These are phyloP conservation scores for Volvariella surrecta DNA, from an alignment of 1,284 basidiomycete species.

Conservation along the genomic window DNA sequence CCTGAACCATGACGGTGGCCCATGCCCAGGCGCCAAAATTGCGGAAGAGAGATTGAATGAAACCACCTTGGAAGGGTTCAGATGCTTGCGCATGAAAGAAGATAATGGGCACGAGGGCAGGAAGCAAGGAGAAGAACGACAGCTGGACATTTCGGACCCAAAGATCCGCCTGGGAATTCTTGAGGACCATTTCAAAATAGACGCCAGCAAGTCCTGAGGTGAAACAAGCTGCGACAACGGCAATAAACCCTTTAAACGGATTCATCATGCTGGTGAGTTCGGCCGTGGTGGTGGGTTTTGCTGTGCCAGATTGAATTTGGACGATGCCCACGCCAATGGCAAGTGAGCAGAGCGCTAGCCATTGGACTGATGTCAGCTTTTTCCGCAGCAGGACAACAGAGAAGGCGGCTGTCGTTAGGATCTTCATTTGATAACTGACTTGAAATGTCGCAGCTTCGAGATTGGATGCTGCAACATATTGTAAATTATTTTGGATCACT, in stretches of 20 bases:
- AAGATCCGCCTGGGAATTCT: constrained; percentile 79
- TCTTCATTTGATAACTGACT: constrained; percentile 96
- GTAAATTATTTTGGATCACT: constrained; percentile 94
- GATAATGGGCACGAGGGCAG: constrained; percentile 79
- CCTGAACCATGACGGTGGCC: constrained; percentile 85
- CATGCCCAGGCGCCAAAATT: constrained; percentile 89
- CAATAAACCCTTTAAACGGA: constrained; percentile 76
- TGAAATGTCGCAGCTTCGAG: constrained; percentile 93
- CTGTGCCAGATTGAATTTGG: constrained; percentile 67
- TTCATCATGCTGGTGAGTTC: constrained; percentile 51
- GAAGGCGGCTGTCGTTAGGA: constrained; percentile 93
- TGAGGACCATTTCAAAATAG: constrained; percentile 96
- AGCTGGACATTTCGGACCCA: constrained; percentile 97
- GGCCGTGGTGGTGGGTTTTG: constrained; percentile 21
- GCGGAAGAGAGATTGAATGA: constrained; percentile 46
- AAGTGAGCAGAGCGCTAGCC: constrained; percentile 78
- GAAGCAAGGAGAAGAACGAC: constrained; percentile 86
- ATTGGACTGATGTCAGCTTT: constrained; percentile 68
- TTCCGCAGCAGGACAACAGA: constrained; percentile 86
- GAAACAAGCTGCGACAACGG: constrained; percentile 86
- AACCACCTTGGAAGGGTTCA: constrained; percentile 13
- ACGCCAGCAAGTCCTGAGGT: constrained; percentile 95
- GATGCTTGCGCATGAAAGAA: constrained; percentile 33
- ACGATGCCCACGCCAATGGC: constrained; percentile 91
- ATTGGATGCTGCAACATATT: constrained; percentile 91